Percentiles rank a stretch among this genome's conserved stretches.
Conservation (phyloP, 129 eudicot species). For the Chrysanthemum seticuspe region DNA sequence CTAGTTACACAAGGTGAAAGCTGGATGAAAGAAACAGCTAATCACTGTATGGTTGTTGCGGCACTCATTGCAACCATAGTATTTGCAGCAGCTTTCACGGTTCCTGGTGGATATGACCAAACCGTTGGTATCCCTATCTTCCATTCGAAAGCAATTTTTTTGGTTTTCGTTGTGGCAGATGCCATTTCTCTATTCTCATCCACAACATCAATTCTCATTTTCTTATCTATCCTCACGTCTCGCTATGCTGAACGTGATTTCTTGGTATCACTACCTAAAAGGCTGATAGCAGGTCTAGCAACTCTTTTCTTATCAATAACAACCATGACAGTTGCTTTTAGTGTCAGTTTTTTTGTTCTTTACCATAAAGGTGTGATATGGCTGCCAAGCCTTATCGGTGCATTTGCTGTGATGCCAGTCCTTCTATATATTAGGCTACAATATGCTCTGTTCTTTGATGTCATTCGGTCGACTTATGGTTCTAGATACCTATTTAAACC, state of each 20-base stretch:
- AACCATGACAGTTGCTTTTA: conserved; percentile 19
- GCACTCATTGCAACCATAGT: too few species aligned
- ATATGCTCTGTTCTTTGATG: not conserved
- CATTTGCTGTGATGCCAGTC: conserved; percentile 27
- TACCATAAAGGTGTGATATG: conserved; percentile 20
- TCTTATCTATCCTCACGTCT: conserved; percentile 23
- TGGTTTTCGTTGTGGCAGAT: conserved; percentile 29
- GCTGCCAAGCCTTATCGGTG: conserved; percentile 27
- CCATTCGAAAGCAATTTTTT: conserved; percentile 1
- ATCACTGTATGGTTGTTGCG: too few species aligned
- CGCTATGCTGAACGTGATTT: conserved; percentile 35
- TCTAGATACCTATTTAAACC: not conserved
- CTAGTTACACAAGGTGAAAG: too few species aligned
- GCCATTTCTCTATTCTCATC: conserved; percentile 27
- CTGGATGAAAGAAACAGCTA: too few species aligned
- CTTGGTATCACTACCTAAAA: conserved; percentile 23
- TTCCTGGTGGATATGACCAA: not conserved
- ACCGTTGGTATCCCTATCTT: conserved; percentile 12
- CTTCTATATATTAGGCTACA: conserved; percentile 18
- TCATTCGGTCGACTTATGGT: not conserved
- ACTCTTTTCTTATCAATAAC: conserved; percentile 16
- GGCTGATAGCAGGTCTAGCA: conserved; percentile 2
- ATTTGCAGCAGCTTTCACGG: too few species aligned
- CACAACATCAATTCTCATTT: conserved; percentile 14
- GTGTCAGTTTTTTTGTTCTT: conserved; percentile 31